Conservation (phyloP, 2,329 filamentous ascomycete genomes). For the Alternaria infectoria region DNA sequence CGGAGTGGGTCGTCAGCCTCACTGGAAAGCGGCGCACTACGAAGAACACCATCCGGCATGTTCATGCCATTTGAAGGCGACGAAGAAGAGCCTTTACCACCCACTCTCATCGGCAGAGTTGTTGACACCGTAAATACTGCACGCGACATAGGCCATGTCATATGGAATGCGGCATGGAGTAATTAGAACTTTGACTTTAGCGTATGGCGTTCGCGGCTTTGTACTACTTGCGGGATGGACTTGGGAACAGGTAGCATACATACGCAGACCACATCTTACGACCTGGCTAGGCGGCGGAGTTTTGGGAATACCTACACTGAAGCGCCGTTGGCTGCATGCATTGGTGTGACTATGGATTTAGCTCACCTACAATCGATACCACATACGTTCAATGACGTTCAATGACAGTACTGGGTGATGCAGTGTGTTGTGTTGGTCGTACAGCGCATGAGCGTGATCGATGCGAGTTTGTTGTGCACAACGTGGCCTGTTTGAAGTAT, state of each 20-base stretch:
- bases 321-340: slow-evolving; percentile 23
- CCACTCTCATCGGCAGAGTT: slow-evolving; percentile 76
- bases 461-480: neutral
- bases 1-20: slow-evolving; percentile 22
- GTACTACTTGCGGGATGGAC: slow-evolving; percentile 25
- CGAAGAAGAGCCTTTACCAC: slow-evolving; percentile 63
- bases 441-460: neutral
- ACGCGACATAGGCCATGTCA: slow-evolving; percentile 68
- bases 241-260: slow-evolving; percentile 23
- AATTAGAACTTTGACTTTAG: slow-evolving; percentile 43
- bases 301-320: slow-evolving; percentile 15
- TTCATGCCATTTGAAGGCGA: slow-evolving; percentile 86
- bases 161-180: slow-evolving; percentile 71
- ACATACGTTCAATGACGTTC: slow-evolving; percentile 16
- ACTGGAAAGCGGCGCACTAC: slow-evolving; percentile 62
- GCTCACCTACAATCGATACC: slow-evolving; percentile 23
- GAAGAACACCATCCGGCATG: slow-evolving; percentile 84
- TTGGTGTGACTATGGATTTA: slow-evolving; percentile 20
- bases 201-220: slow-evolving; percentile 31
- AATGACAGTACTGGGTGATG: neutral
- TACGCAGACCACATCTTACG: slow-evolving; percentile 14
- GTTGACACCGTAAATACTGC: slow-evolving; percentile 77
- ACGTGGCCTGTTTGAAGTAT: neutral
- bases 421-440: neutral
- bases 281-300: slow-evolving; percentile 26